Conservation (phyloP, 768 basidiomycete species). For the Suillus weaverae region DNA sequence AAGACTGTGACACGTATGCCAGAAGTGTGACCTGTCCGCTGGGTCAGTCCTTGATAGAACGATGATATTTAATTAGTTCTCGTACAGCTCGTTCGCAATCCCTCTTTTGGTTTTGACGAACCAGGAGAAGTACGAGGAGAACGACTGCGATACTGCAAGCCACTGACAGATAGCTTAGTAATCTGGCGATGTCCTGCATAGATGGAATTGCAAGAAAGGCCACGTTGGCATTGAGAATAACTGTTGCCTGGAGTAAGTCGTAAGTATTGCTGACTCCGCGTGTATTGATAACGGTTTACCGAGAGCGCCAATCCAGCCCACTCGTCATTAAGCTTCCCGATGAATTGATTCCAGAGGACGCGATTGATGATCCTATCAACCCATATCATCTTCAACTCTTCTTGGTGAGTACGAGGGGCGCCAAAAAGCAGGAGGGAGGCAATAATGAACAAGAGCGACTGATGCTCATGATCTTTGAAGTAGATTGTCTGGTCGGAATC, state of each 20-base stretch:
- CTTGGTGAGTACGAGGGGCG: conserved; percentile 44
- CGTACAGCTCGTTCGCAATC: conserved; percentile 24
- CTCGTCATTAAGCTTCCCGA: conserved; percentile 42
- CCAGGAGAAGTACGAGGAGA: conserved; percentile 36
- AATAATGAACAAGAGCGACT: conserved; percentile 35
- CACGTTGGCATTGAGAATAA: conserved; percentile 52
- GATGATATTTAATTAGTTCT: conserved; percentile 5
- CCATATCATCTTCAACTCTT: conserved; percentile 42
- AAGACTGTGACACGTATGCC: not conserved
- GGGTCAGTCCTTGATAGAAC: not conserved
- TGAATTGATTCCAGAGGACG: conserved; percentile 40
- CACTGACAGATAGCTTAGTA: conserved; percentile 37
- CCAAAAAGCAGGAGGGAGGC: conserved; percentile 44
- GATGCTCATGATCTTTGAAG: not conserved
- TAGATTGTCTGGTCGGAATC: conserved; percentile 27
- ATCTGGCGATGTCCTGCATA: conserved; percentile 31
- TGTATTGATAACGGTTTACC: conserved; percentile 30
- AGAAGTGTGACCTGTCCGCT: not conserved
- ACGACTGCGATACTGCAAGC: conserved; percentile 35
- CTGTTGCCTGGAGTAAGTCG: conserved; percentile 39
- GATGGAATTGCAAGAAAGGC: conserved; percentile 47
- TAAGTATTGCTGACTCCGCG: not conserved
- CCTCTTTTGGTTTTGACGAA: conserved; percentile 36
- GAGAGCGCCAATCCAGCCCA: conserved; percentile 50
- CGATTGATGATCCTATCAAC: conserved; percentile 43